phyloP scores from a whole-genome alignment of 129 eudicot species.

The Glebionis coronaria region DNA sequence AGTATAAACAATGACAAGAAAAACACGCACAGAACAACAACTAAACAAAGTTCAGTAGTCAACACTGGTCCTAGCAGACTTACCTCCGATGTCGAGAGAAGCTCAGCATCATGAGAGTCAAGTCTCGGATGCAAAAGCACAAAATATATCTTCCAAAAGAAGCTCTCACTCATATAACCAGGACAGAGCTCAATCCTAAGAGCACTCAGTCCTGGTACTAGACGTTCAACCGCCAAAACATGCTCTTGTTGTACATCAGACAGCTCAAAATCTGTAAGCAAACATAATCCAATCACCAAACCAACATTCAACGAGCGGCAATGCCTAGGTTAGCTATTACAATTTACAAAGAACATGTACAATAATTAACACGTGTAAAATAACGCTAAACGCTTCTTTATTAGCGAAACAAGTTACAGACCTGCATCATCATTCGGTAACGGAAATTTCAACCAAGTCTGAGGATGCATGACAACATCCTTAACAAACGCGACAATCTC shows the following conservation, averaged over 20 bases:
- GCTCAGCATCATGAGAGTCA: conserved; percentile 50
- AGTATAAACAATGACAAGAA: background rate
- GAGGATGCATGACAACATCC: conserved; percentile 81
- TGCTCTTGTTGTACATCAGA: conserved; percentile 93
- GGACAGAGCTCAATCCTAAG: conserved; percentile 88
- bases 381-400: too few relatives aligned
- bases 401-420: too few relatives aligned
- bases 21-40: conserved; percentile 11
- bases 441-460: conserved; percentile 94
- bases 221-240: conserved; percentile 75
- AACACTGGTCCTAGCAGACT: conserved; percentile 15
- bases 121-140: conserved; percentile 81
- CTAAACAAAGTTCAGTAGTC: background rate
- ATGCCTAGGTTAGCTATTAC: too few relatives aligned
- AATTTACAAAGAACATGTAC: too few relatives aligned
- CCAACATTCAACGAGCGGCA: background rate
- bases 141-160: conserved; percentile 94
- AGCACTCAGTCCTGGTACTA: conserved; percentile 74
- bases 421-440: too few relatives aligned
- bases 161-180: conserved; percentile 57
- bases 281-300: conserved; percentile 8
- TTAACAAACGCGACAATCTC: conserved; percentile 70
- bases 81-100: conserved; percentile 76
- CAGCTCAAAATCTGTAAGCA: conserved; percentile 58
- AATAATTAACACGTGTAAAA: too few relatives aligned